These are phyloP conservation scores for Aspergillus ellipticus DNA, from an alignment of 495 filamentous ascomycete genomes.

Conservation along the genomic window DNA sequence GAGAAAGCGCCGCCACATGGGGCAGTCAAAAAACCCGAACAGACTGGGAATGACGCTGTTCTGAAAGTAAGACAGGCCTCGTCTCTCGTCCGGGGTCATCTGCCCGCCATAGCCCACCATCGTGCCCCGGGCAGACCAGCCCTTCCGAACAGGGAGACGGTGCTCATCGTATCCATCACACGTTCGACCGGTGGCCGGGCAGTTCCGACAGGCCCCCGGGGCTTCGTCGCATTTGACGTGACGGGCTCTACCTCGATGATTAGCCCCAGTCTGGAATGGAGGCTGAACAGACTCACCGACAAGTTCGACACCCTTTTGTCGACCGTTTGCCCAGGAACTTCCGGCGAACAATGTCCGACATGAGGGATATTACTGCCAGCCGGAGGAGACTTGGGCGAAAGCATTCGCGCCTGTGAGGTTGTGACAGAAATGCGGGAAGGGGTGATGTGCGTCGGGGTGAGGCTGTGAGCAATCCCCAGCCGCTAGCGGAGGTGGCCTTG, in stretches of 20 bases:
- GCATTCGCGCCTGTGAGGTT: too few species aligned
- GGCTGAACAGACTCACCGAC: neutral
- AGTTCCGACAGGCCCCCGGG: neutral
- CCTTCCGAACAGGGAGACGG: neutral
- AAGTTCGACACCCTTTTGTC: neutral
- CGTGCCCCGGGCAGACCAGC: neutral
- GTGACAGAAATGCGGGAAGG: too few species aligned
- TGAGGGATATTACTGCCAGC: too few species aligned
- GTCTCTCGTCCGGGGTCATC: conserved; percentile 7
- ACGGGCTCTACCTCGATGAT: neutral
- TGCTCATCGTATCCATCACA: conserved; percentile 5
- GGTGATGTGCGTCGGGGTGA: too few species aligned
- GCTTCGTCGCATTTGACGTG: conserved; percentile 4
- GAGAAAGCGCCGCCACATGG: conserved; percentile 1
- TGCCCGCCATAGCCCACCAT: neutral
- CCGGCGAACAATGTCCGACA: too few species aligned
- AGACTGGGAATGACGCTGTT: neutral
- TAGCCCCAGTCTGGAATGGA: neutral
- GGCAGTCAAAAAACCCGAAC: conserved; percentile 4
- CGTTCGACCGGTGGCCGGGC: neutral
- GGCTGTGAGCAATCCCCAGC: too few species aligned
- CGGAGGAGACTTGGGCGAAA: too few species aligned
- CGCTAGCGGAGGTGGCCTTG: too few species aligned
- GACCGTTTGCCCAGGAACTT: neutral
- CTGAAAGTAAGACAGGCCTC: conserved; percentile 10